phyloP scores from a whole-genome alignment of 2,329 filamentous ascomycete genomes.

The Huntiella decipiens region DNA sequence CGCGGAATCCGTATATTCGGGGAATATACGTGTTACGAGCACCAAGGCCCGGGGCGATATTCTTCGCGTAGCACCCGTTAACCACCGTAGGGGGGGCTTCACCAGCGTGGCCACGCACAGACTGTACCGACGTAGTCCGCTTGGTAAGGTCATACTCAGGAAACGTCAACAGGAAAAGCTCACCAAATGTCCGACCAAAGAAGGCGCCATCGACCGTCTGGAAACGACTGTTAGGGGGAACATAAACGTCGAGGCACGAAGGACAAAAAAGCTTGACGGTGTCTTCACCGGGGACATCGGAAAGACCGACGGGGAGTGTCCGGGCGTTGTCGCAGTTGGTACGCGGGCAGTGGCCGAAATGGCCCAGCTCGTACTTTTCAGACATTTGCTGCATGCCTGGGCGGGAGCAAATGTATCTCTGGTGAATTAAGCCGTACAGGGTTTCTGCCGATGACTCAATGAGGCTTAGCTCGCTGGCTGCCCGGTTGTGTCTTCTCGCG shows the following conservation, averaged over 20 bases:
- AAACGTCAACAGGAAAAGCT: constrained; percentile 95
- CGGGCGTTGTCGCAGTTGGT: constrained; percentile 81
- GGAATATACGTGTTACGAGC: constrained; percentile 75
- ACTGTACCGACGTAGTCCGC: constrained; percentile 34
- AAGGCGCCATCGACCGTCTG: constrained; percentile 96
- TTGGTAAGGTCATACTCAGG: constrained; percentile 81
- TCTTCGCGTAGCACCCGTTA: constrained; percentile 73
- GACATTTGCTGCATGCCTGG: constrained; percentile 98
- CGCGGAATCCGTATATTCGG: constrained; percentile 88
- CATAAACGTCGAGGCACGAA: constrained; percentile 90
- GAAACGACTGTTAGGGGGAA: constrained; percentile 90
- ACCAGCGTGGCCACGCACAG: background rate
- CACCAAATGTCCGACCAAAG: constrained; percentile 93
- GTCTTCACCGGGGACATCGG: constrained; percentile 87
- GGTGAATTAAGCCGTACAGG: constrained; percentile 94
- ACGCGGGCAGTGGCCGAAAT: constrained; percentile 90
- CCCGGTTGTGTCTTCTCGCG: constrained; percentile 59
- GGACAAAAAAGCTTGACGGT: constrained; percentile 98
- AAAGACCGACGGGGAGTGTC: constrained; percentile 81
- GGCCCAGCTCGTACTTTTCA: constrained; percentile 92
- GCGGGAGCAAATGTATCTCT: constrained; percentile 91
- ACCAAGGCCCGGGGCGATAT: constrained; percentile 77
- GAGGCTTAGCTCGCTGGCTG: constrained; percentile 81
- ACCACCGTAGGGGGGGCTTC: constrained; percentile 34
- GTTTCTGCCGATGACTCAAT: constrained; percentile 97